These are phyloP conservation scores for Flaveria bidentis DNA, from an alignment of 129 eudicot genomes.

Conservation along the genomic window DNA sequence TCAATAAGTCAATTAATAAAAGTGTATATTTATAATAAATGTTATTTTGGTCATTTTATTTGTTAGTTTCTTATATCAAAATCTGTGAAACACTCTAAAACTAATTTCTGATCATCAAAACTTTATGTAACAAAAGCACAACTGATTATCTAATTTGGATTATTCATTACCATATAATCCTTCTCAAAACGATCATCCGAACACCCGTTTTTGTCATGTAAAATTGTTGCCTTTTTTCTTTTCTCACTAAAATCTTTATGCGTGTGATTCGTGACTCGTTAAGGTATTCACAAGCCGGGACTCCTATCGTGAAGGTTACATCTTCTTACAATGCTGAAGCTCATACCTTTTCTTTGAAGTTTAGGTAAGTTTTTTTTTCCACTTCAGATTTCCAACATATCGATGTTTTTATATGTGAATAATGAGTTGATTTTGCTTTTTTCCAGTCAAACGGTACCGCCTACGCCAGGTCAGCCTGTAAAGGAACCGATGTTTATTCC, in stretches of 20 bases:
- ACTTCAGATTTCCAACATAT: background rate
- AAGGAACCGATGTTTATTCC: constrained; percentile 99
- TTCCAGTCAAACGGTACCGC: constrained; percentile 83
- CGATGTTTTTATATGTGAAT: background rate
- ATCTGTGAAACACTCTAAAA: no score
- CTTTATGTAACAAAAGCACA: no score
- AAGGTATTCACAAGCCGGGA: constrained; percentile 99
- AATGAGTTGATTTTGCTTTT: background rate
- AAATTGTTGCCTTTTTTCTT: no score
- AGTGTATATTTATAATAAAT: background rate
- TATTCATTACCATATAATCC: no score
- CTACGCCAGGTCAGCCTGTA: constrained; percentile 86
- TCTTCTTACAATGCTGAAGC: constrained; percentile 75
- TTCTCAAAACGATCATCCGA: no score
- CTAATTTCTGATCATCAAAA: no score
- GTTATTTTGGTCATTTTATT: background rate
- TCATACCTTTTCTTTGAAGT: constrained; percentile 70
- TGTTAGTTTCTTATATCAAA: background rate
- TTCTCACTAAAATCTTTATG: background rate
- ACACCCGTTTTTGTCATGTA: no score
- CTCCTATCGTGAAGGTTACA: constrained; percentile 73
- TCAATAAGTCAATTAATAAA: background rate
- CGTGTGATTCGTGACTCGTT: constrained; percentile 17
- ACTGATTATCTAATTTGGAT: no score
- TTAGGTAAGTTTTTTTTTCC: constrained; percentile 49